Percentiles rank a stretch among this genome's conserved stretches.
Conservation (phyloP, 2,329 filamentous ascomycete genomes). For the Arthrocladium fulminans region DNA sequence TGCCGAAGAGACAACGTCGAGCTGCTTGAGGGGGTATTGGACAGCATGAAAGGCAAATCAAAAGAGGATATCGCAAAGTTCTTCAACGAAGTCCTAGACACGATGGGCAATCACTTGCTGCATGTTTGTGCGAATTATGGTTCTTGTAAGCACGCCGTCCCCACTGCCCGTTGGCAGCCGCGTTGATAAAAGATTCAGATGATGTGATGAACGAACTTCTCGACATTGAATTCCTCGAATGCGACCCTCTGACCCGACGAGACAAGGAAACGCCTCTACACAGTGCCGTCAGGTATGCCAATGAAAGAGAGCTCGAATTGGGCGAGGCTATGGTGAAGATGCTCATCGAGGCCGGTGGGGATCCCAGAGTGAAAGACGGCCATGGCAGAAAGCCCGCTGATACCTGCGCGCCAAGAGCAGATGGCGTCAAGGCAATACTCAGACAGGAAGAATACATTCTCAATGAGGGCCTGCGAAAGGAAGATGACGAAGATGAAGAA, state of each 20-base stretch:
- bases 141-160: slow-evolving; percentile 56
- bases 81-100: slow-evolving; percentile 76
- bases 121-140: slow-evolving; percentile 81
- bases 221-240: slow-evolving; percentile 41
- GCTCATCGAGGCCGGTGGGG: slow-evolving; percentile 42
- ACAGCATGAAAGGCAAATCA: slow-evolving; percentile 48
- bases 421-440: slow-evolving; percentile 33
- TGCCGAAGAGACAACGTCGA: slow-evolving; percentile 88
- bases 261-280: slow-evolving; percentile 41
- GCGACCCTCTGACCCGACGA: slow-evolving; percentile 38
- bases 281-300: slow-evolving; percentile 37
- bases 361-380: slow-evolving; percentile 41
- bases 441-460: slow-evolving; percentile 40
- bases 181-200: slow-evolving; percentile 25
- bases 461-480: slow-evolving; percentile 34
- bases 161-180: slow-evolving; percentile 2
- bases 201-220: slow-evolving; percentile 41
- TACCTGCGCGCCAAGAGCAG: slow-evolving; percentile 35
- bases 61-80: slow-evolving; percentile 60
- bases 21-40: slow-evolving; percentile 67
- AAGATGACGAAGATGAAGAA: slow-evolving; percentile 27
- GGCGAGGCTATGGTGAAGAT: slow-evolving; percentile 40
- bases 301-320: slow-evolving; percentile 36
- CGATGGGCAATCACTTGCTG: slow-evolving; percentile 79
- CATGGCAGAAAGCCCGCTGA: slow-evolving; percentile 39